Base-by-base conservation (phyloP, 2,329 filamentous ascomycete genomes). In the Aspergillus phoenicis region DNA sequence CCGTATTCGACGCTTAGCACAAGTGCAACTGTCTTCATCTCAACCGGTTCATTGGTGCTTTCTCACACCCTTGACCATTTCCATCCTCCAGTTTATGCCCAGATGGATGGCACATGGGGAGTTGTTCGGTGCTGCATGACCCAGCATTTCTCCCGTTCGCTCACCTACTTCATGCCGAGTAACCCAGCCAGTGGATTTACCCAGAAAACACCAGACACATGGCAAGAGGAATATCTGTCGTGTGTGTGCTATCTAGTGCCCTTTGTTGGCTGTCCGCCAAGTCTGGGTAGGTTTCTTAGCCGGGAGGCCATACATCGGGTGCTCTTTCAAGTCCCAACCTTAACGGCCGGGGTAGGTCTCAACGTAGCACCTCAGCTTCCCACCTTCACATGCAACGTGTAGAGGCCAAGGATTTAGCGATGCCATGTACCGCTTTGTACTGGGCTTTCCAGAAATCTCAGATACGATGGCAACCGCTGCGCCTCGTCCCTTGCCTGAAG, bases 161-260 rank as follows among this genome's bases (percentile, higher is more conserved):
- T 30, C 47, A 30, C 26, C 26, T 51, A 17, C 15, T 26, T 17
- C 47, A 33, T 51, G 26, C 24, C 24, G 20, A 15, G 47, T 51
- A 26, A 11, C n/a, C 47, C 47, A 30, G 7, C 47, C 15, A 51
- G 15, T 30, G 47, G 47, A 17, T 33, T 28, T 30, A 26, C 47
- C 47, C 47, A 51, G 22, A 49, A 33, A n/a, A 8, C 47, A 33
- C 47, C 24, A 28, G 47, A 51, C 47, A 51, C 47, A 51, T 51
- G 47, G 47, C 47, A 20, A 26, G 24, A 51, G 26, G n/a, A 24
- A 8, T 51, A n/a, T 33, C 7, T 51, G n/a, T 17, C 24, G 47
- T 30, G 28, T 28, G 28, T 28, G 8, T 33, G n/a, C 20, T 13
- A 45, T 36, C 41, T 45, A n/a, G n/a, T 22, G 41, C 47, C 8